A percentile compares a stretch with the other conserved stretches of the same genome.
Conservation (phyloP, 495 filamentous ascomycete genomes). For the Sporormia fimetaria region DNA sequence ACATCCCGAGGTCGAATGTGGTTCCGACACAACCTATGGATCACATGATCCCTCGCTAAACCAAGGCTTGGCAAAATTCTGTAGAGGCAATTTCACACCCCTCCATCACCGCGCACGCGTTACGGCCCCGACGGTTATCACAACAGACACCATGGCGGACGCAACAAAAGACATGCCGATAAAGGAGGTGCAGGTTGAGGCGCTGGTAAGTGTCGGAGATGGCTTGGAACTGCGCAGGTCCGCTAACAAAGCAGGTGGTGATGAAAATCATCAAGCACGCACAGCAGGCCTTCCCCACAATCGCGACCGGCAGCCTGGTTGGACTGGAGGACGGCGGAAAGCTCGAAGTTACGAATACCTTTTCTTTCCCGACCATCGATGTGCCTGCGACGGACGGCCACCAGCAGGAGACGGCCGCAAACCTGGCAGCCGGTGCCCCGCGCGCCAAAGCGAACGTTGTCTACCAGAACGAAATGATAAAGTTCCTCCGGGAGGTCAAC, state of each 20-base stretch:
- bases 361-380: slow-evolving; percentile 85
- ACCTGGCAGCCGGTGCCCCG: slow-evolving; percentile 75
- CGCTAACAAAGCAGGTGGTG: slow-evolving; percentile 52
- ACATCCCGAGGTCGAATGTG: no score
- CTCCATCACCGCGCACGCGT: no score
- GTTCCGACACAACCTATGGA: no score
- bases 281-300: slow-evolving; percentile 75
- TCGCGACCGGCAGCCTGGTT: slow-evolving; percentile 77
- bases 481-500: slow-evolving; percentile 90
- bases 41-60: no score
- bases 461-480: slow-evolving; percentile 97
- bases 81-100: no score
- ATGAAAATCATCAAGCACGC: slow-evolving; percentile 96
- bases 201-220: slow-evolving; percentile 46
- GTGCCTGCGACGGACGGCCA: slow-evolving; percentile 59
- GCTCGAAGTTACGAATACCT: slow-evolving; percentile 87
- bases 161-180: slow-evolving; percentile 19
- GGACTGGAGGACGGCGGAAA: slow-evolving; percentile 80
- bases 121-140: no score
- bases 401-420: slow-evolving; percentile 56
- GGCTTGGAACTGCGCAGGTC: slow-evolving; percentile 7
- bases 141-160: slow-evolving; percentile 18
- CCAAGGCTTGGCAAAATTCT: no score
- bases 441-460: slow-evolving; percentile 75
- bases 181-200: slow-evolving; percentile 60